Evolutionary conservation across 2,329 filamentous ascomycete genomes (phyloP), one percentile per base, ranked within the genome.

Genomic region (Calonectria honghensis): DNA sequence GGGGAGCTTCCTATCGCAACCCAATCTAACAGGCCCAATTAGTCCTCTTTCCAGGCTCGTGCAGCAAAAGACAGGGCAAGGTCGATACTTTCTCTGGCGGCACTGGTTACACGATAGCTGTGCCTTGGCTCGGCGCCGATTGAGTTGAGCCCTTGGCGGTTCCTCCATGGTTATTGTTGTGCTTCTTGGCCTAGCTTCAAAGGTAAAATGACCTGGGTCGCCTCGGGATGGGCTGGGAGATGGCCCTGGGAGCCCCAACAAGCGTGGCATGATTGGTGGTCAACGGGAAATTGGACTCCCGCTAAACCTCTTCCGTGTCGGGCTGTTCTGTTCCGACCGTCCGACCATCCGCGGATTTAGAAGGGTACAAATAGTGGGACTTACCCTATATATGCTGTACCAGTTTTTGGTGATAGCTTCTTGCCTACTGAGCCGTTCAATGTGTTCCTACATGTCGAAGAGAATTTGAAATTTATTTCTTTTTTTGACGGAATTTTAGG

Each of bases 1-100:
- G 31, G 54, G 54, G 11, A 61, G 32, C n/a, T 61, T 61, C 32
- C 54, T 35, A 18, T 61, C 54, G 18, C 54, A 61, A 27, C 54
- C 54, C 20, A 61, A 37, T 31, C 54, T 61, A 27, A 5, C 16
- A 39, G 7, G 5, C 3, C 13, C 13, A 61, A 24, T 61, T 6
- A 37, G 29, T 27, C 10, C 37, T 37, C 9, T 31, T 41, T 16
- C 16, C 10, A 54, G 18, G 10, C 10, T 29, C 29, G 6, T 16
- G 5, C 24, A 52, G 13, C 1, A 29, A 31, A 37, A 61, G 6
- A 18, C 18, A 14, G 29, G 18, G 18, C 14, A 18, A 16, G 50
- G 27, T 32, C 13, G 2, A 61, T 61, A 61, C 54, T 61, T 61
- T 61, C 54, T 35, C 11, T 31, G 54, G 20, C 54, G 54, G 32